Evolutionary conservation across 2,329 filamentous ascomycete species (phyloP), one percentile per base, ranked within the genome.

Genomic region (Fusarium torreyae): DNA sequence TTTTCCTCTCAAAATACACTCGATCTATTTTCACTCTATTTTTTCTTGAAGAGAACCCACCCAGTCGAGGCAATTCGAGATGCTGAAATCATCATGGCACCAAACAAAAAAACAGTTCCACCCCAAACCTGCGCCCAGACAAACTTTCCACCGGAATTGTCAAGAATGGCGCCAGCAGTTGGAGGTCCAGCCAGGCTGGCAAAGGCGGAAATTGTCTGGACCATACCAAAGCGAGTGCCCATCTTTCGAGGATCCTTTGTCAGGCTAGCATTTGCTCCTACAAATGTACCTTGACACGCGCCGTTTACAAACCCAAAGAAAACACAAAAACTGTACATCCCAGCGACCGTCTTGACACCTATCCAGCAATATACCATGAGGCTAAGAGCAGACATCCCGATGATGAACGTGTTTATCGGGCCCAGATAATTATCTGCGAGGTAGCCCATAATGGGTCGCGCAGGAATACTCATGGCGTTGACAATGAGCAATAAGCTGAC

Each of bases 391-490:
- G 82, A 81, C 1, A 77, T 55, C 15, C 80, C 57, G 10, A 70
- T 65, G n/a, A 75, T 63, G 44, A 74, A 77, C 2, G 73, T 75
- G 69, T 88, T 89, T 56, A 89, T 76, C 0, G 85, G 82, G 3
- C 87, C 87, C 13, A 74, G 1, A 10, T 84, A 76, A 56, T 79
- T 77, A 79, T 92, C 89, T 9, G 89, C 89, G 5, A 90, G 71
- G 69, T 84, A 81, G 71, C 86, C 88, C 3, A 88, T 88, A 1
- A 89, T 71, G 9, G 91, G 66, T 1, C 90, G 86, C 17, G 88
- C 89, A 7, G 86, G 67, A 17, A 87, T 70, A 5, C 89, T 88
- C 34, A 89, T 82, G 31, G 86, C 89, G 76, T 92, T 93, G 74
- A 91, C 80, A 24, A 92, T 81, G n/a, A 92, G 82, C 14, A 93